phyloP scores from a whole-genome alignment of 768 basidiomycete genomes.

The Crucibulum laeve region DNA sequence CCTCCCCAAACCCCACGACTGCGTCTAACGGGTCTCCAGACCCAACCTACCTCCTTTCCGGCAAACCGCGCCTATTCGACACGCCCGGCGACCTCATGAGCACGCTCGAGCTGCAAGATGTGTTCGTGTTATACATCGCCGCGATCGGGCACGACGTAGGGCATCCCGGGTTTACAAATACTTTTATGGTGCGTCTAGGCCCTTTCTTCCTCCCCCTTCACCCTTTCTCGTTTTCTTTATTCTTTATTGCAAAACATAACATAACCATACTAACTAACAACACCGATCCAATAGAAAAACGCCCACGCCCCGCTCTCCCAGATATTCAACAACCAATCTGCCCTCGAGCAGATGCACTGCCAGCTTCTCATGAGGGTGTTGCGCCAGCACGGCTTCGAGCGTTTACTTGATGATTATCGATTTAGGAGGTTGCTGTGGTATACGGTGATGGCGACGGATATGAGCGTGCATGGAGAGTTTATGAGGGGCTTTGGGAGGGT shows the following conservation, averaged over 20 bases:
- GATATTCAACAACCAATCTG: constrained; percentile 85
- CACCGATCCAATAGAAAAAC: constrained; percentile 70
- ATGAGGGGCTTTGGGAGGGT: constrained; percentile 62
- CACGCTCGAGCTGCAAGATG: constrained; percentile 60
- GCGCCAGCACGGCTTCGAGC: constrained; percentile 72
- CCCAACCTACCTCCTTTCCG: too few relatives aligned
- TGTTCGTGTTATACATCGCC: constrained; percentile 83
- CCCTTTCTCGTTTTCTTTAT: too few relatives aligned
- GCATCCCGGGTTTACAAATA: constrained; percentile 91
- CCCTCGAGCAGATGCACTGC: constrained; percentile 91
- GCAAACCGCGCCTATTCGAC: constrained; percentile 30
- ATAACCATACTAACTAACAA: too few relatives aligned
- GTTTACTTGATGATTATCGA: constrained; percentile 51
- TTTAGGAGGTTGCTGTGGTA: constrained; percentile 76
- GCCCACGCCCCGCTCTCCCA: constrained; percentile 85
- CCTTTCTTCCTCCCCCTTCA: background rate
- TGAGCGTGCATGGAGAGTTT: constrained; percentile 86
- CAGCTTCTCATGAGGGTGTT: constrained; percentile 76
- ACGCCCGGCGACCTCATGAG: constrained; percentile 30
- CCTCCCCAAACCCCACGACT: too few relatives aligned
- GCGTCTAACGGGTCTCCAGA: too few relatives aligned
- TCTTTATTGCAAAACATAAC: too few relatives aligned
- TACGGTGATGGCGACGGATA: constrained; percentile 90
- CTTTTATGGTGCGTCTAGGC: constrained; percentile 75
- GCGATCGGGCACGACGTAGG: constrained; percentile 98